A percentile compares a stretch with the other conserved stretches of the same genome.
phyloP scores from a whole-genome alignment of 2,329 filamentous ascomycete genomes.

The Talaromyces sp. region DNA sequence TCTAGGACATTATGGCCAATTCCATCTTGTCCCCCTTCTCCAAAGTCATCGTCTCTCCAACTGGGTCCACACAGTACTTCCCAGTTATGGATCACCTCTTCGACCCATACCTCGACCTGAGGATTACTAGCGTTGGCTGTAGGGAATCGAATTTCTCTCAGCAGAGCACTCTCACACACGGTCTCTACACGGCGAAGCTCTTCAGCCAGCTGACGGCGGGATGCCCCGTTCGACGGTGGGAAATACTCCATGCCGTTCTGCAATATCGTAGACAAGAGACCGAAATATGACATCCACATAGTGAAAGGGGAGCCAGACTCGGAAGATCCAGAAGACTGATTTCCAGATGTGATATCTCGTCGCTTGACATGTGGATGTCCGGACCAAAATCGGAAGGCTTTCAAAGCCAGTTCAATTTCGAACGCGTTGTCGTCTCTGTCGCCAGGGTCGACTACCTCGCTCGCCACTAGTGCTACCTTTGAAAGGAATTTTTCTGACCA shows the following conservation, averaged over 20 bases:
- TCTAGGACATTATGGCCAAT: slow-evolving; percentile 72
- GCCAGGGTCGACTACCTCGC: slow-evolving; percentile 39
- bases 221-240: slow-evolving; percentile 29
- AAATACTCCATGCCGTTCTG: slow-evolving; percentile 45
- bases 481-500: slow-evolving; percentile 76
- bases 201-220: slow-evolving; percentile 59
- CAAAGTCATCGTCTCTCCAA: slow-evolving; percentile 77
- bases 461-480: slow-evolving; percentile 65
- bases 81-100: slow-evolving; percentile 81
- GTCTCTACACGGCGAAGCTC: slow-evolving; percentile 76
- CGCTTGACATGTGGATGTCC: slow-evolving; percentile 30
- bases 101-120: slow-evolving; percentile 76
- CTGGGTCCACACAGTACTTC: slow-evolving; percentile 67
- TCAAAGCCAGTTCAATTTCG: slow-evolving; percentile 35
- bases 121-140: slow-evolving; percentile 71
- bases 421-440: slow-evolving; percentile 16
- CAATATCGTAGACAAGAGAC: slow-evolving; percentile 69
- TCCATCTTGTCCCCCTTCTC: slow-evolving; percentile 69
- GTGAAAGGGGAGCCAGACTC: slow-evolving; percentile 31
- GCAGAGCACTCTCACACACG: slow-evolving; percentile 70
- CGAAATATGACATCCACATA: slow-evolving; percentile 83
- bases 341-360: slow-evolving; percentile 16
- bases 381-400: slow-evolving; percentile 44
- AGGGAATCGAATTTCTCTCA: slow-evolving; percentile 77
- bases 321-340: slow-evolving; percentile 15